Evolutionary conservation across 768 basidiomycete genomes (phyloP).

Genomic region (Termitomyces eurrhizus): DNA sequence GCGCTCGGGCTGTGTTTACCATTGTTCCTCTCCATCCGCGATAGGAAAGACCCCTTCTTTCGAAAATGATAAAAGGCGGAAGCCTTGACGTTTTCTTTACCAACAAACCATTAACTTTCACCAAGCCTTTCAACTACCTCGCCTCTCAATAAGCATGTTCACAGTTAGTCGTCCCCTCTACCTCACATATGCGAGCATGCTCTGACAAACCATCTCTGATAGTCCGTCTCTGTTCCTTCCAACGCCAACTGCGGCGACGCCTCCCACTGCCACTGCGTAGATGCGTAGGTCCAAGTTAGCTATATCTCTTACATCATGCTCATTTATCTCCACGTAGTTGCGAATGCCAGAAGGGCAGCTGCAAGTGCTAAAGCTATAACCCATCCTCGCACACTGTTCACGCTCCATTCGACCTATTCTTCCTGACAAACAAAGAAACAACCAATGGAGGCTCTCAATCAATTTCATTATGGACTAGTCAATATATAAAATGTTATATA

Average conservation of each 20-base stretch:
- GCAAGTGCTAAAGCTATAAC: background rate
- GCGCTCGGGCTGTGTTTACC: background rate
- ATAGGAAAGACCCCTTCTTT: constrained; percentile 3
- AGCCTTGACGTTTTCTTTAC: background rate
- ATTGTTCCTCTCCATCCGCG: background rate
- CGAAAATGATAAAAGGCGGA: background rate
- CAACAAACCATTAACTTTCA: background rate
- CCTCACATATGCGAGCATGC: background rate
- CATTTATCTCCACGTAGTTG: background rate
- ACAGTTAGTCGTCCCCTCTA: constrained; percentile 8
- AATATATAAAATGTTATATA: background rate
- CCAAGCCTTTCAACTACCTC: background rate
- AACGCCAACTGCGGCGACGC: constrained; percentile 25
- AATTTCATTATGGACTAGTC: background rate
- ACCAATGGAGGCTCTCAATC: background rate
- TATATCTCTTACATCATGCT: background rate
- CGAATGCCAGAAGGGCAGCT: background rate
- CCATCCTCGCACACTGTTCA: background rate
- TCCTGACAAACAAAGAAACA: background rate
- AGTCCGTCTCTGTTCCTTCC: constrained; percentile 25
- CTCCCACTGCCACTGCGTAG: constrained; percentile 21
- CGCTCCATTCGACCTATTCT: background rate
- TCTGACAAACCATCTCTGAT: background rate
- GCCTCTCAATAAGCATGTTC: constrained; percentile 9
- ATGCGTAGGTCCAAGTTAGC: constrained; percentile 14